Evolutionary conservation across 2,329 filamentous ascomycete species (phyloP), one percentile per base, ranked within the genome.

Genomic region (Apiospora pterosperma): DNA sequence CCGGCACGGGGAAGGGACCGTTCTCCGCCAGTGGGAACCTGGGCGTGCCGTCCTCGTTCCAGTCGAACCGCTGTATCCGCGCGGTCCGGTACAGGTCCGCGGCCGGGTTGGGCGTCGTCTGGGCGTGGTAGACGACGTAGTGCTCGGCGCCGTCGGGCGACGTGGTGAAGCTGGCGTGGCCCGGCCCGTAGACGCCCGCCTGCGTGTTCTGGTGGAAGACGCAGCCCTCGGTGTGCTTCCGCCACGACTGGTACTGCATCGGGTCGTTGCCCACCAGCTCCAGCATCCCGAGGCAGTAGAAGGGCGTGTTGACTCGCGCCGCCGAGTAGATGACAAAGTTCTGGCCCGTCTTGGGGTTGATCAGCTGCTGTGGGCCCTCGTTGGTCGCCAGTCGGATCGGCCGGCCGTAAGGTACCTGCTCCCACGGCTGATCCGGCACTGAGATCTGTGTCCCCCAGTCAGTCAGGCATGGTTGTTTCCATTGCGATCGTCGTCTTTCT

Each of bases 291-390:
- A 77, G 70, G 64, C 75, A 78, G 67, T 77, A 77, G 66, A 73
- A 77, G 2, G 76, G 76, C 8, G 76, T 78, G 63, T 77, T 76
- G 10, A 77, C 75, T 11, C 76, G 71, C n/a, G 76, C 75, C 10
- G 74, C 76, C 12, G 75, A 77, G 67, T 77, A 77, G 21, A 77
- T 72, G 31, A 77, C 70, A 48, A 78, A 76, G 62, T 74, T 73
- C 62, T 78, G 76, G 23, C 75, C 75, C 41, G 75, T 78, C 63
- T 66, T 71, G 12, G 76, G 76, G 61, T 78, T 77, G n/a, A 69
- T 72, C 58, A 78, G 75, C 63, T 77, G 75, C 64, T 77, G 71
- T 1, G 75, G 76, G 1, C 75, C 76, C 61, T 78, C 76, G 64
- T 78, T 77, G 8, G 75, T 76, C 23, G 76, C 75, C 7, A 77